A percentile compares a stretch with the other conserved stretches of the same genome.
Evolutionary conservation across 352 stramenopile species (phyloP).

Genomic region (Phytophthora kernoviae): DNA sequence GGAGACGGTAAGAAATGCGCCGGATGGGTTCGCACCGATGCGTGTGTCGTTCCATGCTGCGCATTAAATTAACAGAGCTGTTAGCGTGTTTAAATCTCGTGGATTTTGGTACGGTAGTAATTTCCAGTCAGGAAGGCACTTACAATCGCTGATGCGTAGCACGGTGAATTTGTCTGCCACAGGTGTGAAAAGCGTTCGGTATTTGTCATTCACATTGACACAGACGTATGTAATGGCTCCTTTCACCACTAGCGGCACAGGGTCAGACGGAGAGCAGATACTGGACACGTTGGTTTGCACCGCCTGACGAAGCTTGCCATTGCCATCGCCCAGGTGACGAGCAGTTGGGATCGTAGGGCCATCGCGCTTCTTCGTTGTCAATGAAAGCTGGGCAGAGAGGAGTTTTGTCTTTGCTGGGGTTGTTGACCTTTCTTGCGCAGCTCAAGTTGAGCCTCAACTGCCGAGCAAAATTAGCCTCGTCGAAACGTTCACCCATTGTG

Average conservation of each 20-base stretch:
- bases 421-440: not conserved
- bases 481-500: too few species aligned
- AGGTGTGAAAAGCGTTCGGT: slow-evolving; percentile 77
- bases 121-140: slow-evolving; percentile 20
- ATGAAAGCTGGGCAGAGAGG: not conserved
- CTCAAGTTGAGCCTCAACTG: too few species aligned
- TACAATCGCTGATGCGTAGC: slow-evolving; percentile 76
- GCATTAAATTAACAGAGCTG: not conserved
- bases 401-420: not conserved
- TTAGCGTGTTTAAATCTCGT: too few species aligned
- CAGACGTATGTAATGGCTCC: slow-evolving; percentile 72
- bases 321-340: slow-evolving; percentile 10
- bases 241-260: slow-evolving; percentile 57
- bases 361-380: not conserved
- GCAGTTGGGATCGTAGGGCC: slow-evolving; percentile 6
- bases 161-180: slow-evolving; percentile 81
- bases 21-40: slow-evolving; percentile 48
- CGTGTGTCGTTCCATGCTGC: slow-evolving; percentile 75
- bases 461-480: not conserved
- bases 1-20: slow-evolving; percentile 71
- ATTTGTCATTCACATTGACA: slow-evolving; percentile 79
- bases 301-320: slow-evolving; percentile 9
- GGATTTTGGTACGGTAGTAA: too few species aligned
- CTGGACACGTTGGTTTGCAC: slow-evolving; percentile 61
- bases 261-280: slow-evolving; percentile 62